These are phyloP conservation scores for Mycena filopes DNA, from an alignment of 768 basidiomycete species.

Conservation along the genomic window DNA sequence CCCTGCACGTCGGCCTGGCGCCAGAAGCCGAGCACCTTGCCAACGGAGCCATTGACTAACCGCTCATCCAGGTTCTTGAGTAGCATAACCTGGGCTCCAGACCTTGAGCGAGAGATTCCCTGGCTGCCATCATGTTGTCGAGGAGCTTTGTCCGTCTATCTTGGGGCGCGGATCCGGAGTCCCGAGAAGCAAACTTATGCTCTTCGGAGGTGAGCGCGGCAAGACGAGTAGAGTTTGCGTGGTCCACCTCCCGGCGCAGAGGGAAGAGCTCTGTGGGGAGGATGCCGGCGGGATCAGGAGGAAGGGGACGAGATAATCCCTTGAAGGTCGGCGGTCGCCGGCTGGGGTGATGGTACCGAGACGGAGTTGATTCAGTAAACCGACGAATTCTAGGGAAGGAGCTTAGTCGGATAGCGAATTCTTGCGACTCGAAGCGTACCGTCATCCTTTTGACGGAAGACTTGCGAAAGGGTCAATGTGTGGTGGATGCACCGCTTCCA, in stretches of 20 bases:
- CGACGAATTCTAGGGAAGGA: slow-evolving; percentile 63
- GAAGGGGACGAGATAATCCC: slow-evolving; percentile 30
- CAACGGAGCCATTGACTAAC: slow-evolving; percentile 84
- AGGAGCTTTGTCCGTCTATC: slow-evolving; percentile 65
- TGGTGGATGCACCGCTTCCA: slow-evolving; percentile 72
- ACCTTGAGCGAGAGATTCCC: slow-evolving; percentile 63
- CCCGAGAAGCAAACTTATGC: slow-evolving; percentile 60
- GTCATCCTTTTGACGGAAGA: slow-evolving; percentile 81
- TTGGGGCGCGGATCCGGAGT: slow-evolving; percentile 56
- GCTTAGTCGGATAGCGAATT: not conserved
- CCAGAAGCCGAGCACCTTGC: slow-evolving; percentile 72
- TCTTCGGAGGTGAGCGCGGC: slow-evolving; percentile 53
- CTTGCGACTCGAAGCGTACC: slow-evolving; percentile 48
- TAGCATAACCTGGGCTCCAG: slow-evolving; percentile 72
- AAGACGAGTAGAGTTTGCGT: slow-evolving; percentile 68
- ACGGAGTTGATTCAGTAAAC: slow-evolving; percentile 81
- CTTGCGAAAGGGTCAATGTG: slow-evolving; percentile 74
- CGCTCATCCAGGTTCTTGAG: slow-evolving; percentile 82
- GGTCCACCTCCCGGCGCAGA: slow-evolving; percentile 74
- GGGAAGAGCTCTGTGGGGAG: slow-evolving; percentile 70
- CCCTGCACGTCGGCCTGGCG: slow-evolving; percentile 30
- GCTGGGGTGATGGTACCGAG: slow-evolving; percentile 53
- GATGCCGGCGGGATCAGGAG: slow-evolving; percentile 36
- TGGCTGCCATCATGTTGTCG: slow-evolving; percentile 70
- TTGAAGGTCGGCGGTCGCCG: slow-evolving; percentile 40